phyloP scores from a whole-genome alignment of 768 basidiomycete genomes.

The Tricholoma flavovirens region DNA sequence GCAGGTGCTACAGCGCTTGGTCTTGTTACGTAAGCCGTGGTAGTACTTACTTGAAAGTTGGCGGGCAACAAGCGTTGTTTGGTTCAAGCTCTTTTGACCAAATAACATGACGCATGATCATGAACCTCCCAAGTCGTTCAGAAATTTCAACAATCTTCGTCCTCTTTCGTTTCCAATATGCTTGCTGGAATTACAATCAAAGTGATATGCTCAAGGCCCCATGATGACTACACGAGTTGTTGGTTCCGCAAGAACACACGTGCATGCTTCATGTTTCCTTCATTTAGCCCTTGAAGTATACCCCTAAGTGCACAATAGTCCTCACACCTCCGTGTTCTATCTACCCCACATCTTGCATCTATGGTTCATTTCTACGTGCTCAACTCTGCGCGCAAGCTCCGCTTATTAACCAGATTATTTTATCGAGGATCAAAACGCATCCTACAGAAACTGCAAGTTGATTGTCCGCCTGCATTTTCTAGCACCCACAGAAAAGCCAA shows the following conservation, averaged over 20 bases:
- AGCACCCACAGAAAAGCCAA: conserved; percentile 12
- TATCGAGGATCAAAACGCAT: conserved; percentile 28
- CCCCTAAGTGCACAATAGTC: neutral
- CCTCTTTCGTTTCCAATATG: neutral
- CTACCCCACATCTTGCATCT: conserved; percentile 9
- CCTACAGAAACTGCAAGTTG: conserved; percentile 13
- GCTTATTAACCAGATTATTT: conserved; percentile 25
- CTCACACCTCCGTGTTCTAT: conserved; percentile 12
- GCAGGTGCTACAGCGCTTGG: no score
- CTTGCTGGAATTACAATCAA: neutral
- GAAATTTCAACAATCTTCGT: neutral
- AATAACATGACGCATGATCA: neutral
- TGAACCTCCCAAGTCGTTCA: neutral
- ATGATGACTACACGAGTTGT: conserved; percentile 10
- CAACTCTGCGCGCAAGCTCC: conserved; percentile 32
- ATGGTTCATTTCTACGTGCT: conserved; percentile 36
- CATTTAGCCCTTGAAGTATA: neutral
- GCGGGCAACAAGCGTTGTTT: no score
- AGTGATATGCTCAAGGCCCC: neutral
- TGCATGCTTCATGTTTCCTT: conserved; percentile 31
- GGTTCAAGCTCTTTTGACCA: neutral
- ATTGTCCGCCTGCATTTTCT: conserved; percentile 4
- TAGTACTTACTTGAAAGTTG: no score
- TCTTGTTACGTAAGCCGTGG: no score
- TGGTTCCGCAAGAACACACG: conserved; percentile 22